Base-by-base conservation (phyloP, 1,284 basidiomycete species). In the Trametes versicolor region DNA sequence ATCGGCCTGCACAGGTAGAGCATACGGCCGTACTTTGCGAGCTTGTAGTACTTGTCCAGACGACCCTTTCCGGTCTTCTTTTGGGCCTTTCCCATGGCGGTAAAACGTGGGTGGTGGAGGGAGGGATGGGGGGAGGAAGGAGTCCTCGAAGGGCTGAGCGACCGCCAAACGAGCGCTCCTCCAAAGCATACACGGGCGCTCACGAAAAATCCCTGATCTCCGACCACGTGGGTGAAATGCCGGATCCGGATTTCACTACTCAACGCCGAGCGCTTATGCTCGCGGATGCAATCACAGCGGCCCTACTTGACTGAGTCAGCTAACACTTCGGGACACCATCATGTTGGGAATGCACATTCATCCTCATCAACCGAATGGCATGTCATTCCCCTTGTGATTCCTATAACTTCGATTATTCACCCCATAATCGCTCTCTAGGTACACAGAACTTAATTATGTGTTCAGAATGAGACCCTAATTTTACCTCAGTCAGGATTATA, bases 61-160 rank as follows among this genome's bases (percentile, higher is more conserved):
- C 96, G 95, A 71, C 94, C 95, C 81, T 98, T 98, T 71, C 93
- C 93, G n/a, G 93, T 94, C 83, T 95, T 95, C 80, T 95, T 95
- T 75, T 93, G 90, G 27, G 85, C 83, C 73, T 93, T 94, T 45
- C 86, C 91, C 92, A 94, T 94, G 55, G 60, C 68, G 50, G 54
- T 29, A 34, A 12, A 50, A 49, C 41, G 39, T 6, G 52, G 34
- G 55, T 34, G 58, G 63, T 2, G 41, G 52, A 12, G 29, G 48
- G 53, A 45, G 32, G 50, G 29, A 39, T 50, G 25, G 23, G 53
- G 48, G 47, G 25, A 41, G 25, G 53, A 32, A 41, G 34, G 17
- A 39, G 52, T 39, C 41, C 41, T 32, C 29, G 36, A 47, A 47
- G 7, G 32, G 27, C 17, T 39, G 49, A 27, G 52, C 17, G 54